These are phyloP conservation scores for Diaporthe helianthi DNA, from an alignment of 2,329 filamentous ascomycete species.

Conservation along the genomic window DNA sequence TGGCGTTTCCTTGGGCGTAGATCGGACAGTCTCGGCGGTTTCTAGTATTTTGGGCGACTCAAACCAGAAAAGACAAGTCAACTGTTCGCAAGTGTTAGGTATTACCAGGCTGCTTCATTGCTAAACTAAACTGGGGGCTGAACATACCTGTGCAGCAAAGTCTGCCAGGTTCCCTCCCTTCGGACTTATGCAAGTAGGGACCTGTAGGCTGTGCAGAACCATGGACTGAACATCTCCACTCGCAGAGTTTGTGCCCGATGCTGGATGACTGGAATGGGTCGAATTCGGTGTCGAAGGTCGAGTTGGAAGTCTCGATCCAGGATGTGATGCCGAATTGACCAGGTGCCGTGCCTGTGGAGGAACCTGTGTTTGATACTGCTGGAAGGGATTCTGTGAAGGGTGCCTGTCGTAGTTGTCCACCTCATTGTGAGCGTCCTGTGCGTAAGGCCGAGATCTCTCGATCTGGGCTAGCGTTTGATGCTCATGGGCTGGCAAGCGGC, in stretches of 20 bases:
- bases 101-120: not conserved
- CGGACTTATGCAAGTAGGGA: slow-evolving; percentile 78
- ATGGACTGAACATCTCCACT: slow-evolving; percentile 53
- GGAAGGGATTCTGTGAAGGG: slow-evolving; percentile 23
- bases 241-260: slow-evolving; percentile 43
- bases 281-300: slow-evolving; percentile 49
- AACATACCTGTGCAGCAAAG: slow-evolving; percentile 79
- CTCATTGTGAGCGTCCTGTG: slow-evolving; percentile 24
- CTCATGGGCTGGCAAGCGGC: slow-evolving; percentile 24
- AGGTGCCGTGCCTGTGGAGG: slow-evolving; percentile 21
- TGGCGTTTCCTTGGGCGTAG: slow-evolving; percentile 47
- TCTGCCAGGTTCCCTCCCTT: slow-evolving; percentile 79
- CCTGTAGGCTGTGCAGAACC: slow-evolving; percentile 68
- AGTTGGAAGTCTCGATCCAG: slow-evolving; percentile 44
- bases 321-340: slow-evolving; percentile 14
- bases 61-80: slow-evolving; percentile 98
- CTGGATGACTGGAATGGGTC: slow-evolving; percentile 40
- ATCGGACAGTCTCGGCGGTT: slow-evolving; percentile 69
- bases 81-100: slow-evolving; percentile 56
- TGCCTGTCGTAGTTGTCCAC: slow-evolving; percentile 28
- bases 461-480: slow-evolving; percentile 26
- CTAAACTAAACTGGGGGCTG: not conserved
- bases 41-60: slow-evolving; percentile 83
- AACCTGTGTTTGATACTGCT: slow-evolving; percentile 28
- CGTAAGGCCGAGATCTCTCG: slow-evolving; percentile 29